Base-by-base conservation (phyloP, 805 yeast genomes). In the Torulaspora franciscae region DNA sequence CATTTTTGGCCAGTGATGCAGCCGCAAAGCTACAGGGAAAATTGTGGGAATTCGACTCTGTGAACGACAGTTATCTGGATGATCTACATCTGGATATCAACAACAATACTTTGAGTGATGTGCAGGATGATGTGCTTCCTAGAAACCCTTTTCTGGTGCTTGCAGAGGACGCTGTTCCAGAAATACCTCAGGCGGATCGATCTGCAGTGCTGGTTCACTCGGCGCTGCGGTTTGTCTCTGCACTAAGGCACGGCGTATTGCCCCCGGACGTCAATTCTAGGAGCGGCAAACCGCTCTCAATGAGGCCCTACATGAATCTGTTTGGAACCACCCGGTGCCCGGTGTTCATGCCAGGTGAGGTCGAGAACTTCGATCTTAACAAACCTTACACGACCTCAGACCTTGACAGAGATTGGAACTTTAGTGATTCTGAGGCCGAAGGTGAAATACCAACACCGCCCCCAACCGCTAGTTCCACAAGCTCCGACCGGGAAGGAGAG, bases 91-190 rank as follows among this genome's bases (percentile, higher is more conserved):
- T 69, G 35, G 73, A 70, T 46, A 68, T 68, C 34, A 69, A 70
- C 40, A 71, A 70, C 48, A 57, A 62, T 26, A 70, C 80, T 28
- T 77, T 85, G 0, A 83, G 83, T 13, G 83, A 79, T 44, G 66
- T 79, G 24, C 70, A 80, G 40, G 84, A 85, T 15, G 83, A 80
- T 50, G 76, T 81, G 1, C 66, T 85, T 34, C 95, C 95, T 4
- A 69, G 91, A 49, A 85, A 84, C 59, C 95, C 95, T 1, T 84
- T 82, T 56, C 71, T 85, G 51, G 76, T 85, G 8, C 62, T 85
- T 13, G 88, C 83, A 51, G 83, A 83, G 57, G 95, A 85, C 51
- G 90, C 91, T 1, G 71, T 79, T 49, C 72, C 78, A 13, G 75
- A 74, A 47, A 73, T 87, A 11, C 69, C 76, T 41, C 95, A 85